These are phyloP conservation scores for Suillus subalutaceus DNA, from an alignment of 768 basidiomycete genomes.

Conservation along the genomic window DNA sequence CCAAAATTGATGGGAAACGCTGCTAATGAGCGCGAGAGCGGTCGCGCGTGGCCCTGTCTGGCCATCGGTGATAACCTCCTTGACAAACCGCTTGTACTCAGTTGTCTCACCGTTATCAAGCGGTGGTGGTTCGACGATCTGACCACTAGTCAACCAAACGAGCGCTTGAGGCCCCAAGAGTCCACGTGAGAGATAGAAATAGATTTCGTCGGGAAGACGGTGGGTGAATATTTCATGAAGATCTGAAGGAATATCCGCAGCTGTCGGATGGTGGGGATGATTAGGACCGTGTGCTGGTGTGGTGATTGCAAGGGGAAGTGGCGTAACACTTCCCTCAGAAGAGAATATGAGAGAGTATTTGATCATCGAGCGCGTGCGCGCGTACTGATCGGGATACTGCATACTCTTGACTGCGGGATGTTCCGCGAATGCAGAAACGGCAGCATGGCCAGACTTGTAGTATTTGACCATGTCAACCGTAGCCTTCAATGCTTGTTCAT, in stretches of 20 bases:
- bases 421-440: conserved; percentile 75
- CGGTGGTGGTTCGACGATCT: conserved; percentile 83
- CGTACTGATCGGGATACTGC: conserved; percentile 84
- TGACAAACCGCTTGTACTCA: conserved; percentile 93
- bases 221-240: conserved; percentile 94
- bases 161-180: conserved; percentile 87
- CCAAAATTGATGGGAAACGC: conserved; percentile 83
- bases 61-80: conserved; percentile 95
- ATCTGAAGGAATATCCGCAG: conserved; percentile 87
- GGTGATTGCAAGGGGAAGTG: conserved; percentile 73
- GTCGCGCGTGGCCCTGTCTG: conserved; percentile 93
- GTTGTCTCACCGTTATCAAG: conserved; percentile 94
- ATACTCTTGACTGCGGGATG: conserved; percentile 81
- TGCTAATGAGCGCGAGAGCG: conserved; percentile 84
- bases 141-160: conserved; percentile 92
- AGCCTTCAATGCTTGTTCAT: conserved; percentile 81
- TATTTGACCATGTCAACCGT: conserved; percentile 92
- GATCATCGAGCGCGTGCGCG: conserved; percentile 88
- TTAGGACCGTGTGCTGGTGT: conserved; percentile 53
- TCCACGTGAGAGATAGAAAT: conserved; percentile 94
- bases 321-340: conserved; percentile 81
- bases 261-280: conserved; percentile 69
- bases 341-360: conserved; percentile 90
- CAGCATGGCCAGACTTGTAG: conserved; percentile 86
- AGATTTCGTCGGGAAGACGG: conserved; percentile 93